These are phyloP conservation scores for Lipomyces kockii DNA, from an alignment of 805 yeast species.

Conservation along the genomic window DNA sequence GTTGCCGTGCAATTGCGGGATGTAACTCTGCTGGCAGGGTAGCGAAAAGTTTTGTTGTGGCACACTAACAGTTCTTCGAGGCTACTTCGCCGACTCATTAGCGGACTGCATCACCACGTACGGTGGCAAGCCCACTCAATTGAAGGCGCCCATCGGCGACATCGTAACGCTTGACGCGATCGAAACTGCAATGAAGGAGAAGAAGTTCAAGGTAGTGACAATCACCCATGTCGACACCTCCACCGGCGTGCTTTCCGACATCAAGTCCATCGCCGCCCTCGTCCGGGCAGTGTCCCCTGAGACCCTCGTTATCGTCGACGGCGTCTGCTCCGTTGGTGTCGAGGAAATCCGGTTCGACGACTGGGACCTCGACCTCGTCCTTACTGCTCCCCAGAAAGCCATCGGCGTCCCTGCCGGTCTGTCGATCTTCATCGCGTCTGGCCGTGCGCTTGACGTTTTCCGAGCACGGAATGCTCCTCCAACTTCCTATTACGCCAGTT, in stretches of 20 bases:
- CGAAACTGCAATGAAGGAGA: constrained; percentile 57
- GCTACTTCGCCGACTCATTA: constrained; percentile 50
- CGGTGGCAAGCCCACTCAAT: constrained; percentile 73
- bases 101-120: constrained; percentile 74
- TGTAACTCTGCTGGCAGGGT: background rate
- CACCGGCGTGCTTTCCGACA: constrained; percentile 84
- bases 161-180: constrained; percentile 62
- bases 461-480: constrained; percentile 53
- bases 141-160: constrained; percentile 76
- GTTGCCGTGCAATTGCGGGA: background rate
- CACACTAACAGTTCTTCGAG: constrained; percentile 3
- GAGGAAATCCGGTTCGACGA: constrained; percentile 82
- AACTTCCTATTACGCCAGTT: constrained; percentile 65
- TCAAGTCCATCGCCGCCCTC: constrained; percentile 63
- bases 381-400: constrained; percentile 95
- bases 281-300: constrained; percentile 73
- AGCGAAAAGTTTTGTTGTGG: background rate
- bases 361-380: constrained; percentile 87
- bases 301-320: constrained; percentile 84
- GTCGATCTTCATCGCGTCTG: constrained; percentile 74
- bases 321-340: constrained; percentile 92
- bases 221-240: constrained; percentile 97
- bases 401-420: constrained; percentile 94
- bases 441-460: constrained; percentile 72
- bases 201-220: constrained; percentile 70